phyloP scores from a whole-genome alignment of 225 moss, liverwort and hornwort species.

The Sphagnum contortum region DNA sequence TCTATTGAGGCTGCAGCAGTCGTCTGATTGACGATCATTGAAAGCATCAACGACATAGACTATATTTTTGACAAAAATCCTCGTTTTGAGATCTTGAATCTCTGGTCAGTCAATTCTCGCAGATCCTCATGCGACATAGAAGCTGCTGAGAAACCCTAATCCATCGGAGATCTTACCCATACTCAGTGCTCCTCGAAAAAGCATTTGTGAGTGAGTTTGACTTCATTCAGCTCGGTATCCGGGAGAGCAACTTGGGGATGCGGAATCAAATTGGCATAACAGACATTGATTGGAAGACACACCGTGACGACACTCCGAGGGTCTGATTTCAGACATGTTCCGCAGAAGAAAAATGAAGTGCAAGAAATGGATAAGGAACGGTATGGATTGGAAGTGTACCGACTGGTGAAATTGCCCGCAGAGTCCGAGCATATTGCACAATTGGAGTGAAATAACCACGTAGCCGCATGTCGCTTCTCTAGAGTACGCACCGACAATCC shows the following conservation, averaged over 20 bases:
- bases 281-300: background rate
- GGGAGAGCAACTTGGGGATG: background rate
- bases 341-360: background rate
- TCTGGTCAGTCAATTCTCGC: too few relatives aligned
- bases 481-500: too few relatives aligned
- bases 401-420: constrained; percentile 15
- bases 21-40: too few relatives aligned
- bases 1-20: too few relatives aligned
- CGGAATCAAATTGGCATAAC: background rate
- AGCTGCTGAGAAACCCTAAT: background rate
- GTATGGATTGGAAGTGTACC: constrained; percentile 19
- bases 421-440: constrained; percentile 22
- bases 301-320: background rate
- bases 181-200: background rate
- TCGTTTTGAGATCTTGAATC: background rate
- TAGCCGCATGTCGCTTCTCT: background rate
- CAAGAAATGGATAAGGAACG: background rate
- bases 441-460: constrained; percentile 12
- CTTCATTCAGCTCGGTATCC: background rate
- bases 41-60: background rate
- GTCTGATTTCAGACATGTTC: background rate
- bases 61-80: background rate
- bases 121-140: background rate
- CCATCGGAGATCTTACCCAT: background rate
- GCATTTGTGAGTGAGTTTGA: background rate